Evolutionary conservation across 345 rosid species (phyloP), one percentile per base, ranked within the genome.

Genomic region (Odontarrhena argentea): DNA sequence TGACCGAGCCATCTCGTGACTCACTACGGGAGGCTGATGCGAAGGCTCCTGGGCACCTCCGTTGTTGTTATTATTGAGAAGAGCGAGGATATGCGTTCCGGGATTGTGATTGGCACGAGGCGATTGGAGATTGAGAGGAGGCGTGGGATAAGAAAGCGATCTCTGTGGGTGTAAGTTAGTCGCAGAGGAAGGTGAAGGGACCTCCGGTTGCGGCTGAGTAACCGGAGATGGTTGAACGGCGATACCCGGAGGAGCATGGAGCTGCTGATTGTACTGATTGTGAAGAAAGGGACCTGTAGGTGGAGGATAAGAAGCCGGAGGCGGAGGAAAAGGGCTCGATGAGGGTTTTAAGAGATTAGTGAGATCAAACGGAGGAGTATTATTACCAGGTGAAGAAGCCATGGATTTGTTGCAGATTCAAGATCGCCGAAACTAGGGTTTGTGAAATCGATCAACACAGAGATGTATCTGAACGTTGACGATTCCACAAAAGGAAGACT

Each of bases 11-110:
- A 73, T 68, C 62, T 79, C 84, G 11, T 65, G 63, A 18, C 67
- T 72, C 14, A 50, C 65, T 12, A 30, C 57, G 8, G 75, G 77
- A 50, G 36, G 6, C 24, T 54, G 75, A 69, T 15, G 38, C 44
- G 77, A 52, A 49, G 65, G 67, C 7, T 83, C 80, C 22, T 71
- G 84, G 53, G 67, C 51, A 49, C 30, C 58, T 45, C 67, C 76
- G 47, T 26, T 55, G 57, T 58, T 52, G 60, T 51, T 69, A 64
- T 60, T 57, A 49, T 80, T 77, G 57, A 89, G 84, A 7, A 89
- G 85, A 55, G 96, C 92, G 63, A 87, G 85, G 67, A 87, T 80
- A 12, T 80, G 90, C 63, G 85, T 81, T 4, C 98, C 96, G 11
- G 84, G 78, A 65, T 79, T 83, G 76, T 51, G 70, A 65, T 69